Percentiles rank a stretch among this genome's conserved stretches.
These are phyloP conservation scores for Chrysoporthe deuterocubensis DNA, from an alignment of 2,329 filamentous ascomycete genomes.

Conservation along the genomic window DNA sequence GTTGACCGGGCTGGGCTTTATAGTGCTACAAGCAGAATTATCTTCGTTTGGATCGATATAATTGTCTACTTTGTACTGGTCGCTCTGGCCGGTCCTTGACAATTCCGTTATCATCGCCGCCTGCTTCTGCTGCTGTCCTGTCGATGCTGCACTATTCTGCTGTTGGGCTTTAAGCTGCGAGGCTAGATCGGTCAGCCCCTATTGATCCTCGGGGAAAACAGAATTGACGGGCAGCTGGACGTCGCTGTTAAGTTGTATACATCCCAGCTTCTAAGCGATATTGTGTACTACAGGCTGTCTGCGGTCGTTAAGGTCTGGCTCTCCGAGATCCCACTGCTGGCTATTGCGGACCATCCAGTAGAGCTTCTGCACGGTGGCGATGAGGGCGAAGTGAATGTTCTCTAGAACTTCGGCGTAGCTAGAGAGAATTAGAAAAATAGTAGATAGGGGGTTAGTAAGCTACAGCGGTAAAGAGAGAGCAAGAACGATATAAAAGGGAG, in stretches of 20 bases:
- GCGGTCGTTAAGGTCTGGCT: constrained; percentile 66
- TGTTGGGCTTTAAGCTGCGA: constrained; percentile 55
- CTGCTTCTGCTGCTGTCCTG: constrained; percentile 42
- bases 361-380: constrained; percentile 68
- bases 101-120: too few relatives aligned
- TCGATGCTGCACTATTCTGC: constrained; percentile 41
- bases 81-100: constrained; percentile 53
- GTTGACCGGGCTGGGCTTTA: constrained; percentile 60
- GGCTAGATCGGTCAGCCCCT: constrained; percentile 60
- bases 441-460: too few relatives aligned
- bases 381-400: constrained; percentile 67
- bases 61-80: constrained; percentile 59
- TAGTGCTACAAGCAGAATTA: constrained; percentile 41
- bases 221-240: constrained; percentile 61
- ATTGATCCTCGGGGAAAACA: constrained; percentile 65
- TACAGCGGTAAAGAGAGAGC: constrained; percentile 8
- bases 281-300: constrained; percentile 68
- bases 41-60: constrained; percentile 55
- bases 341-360: constrained; percentile 65
- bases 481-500: not conserved
- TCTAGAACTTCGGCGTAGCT: constrained; percentile 69
- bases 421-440: too few relatives aligned
- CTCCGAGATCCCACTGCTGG: constrained; percentile 64
- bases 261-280: constrained; percentile 66
- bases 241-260: constrained; percentile 67